phyloP scores from a whole-genome alignment of 2,329 filamentous ascomycete genomes.

The Nemania serpens region DNA sequence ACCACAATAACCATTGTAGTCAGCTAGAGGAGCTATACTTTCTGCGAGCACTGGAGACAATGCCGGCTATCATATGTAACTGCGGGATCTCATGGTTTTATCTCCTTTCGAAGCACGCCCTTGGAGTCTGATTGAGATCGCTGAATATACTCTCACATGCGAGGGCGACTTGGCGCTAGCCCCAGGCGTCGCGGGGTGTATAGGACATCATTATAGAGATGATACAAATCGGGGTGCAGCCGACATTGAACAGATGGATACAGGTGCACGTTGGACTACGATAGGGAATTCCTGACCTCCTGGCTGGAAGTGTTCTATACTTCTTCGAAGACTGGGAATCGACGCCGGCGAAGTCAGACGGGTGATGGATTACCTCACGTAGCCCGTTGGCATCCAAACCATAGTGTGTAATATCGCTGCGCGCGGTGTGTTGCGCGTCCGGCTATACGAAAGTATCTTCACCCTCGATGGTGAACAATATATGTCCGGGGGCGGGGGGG shows the following conservation, averaged over 20 bases:
- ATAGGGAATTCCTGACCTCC: slow-evolving; percentile 15
- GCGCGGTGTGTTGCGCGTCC: neutral
- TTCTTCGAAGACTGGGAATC: slow-evolving; percentile 27
- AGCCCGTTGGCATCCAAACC: neutral
- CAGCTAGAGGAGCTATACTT: slow-evolving; percentile 32
- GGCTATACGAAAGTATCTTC: neutral
- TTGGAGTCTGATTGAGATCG: slow-evolving; percentile 35
- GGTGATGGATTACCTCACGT: neutral
- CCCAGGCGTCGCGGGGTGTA: neutral
- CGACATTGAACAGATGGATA: slow-evolving; percentile 20
- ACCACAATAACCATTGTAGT: slow-evolving; percentile 33
- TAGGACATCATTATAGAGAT: slow-evolving; percentile 6
- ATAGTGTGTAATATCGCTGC: neutral
- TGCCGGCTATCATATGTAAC: slow-evolving; percentile 36
- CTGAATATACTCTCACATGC: slow-evolving; percentile 14
- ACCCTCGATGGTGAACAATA: neutral
- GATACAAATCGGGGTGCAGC: slow-evolving; percentile 6
- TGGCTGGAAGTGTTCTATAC: slow-evolving; percentile 16
- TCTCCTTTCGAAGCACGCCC: slow-evolving; percentile 33
- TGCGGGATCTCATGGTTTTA: slow-evolving; percentile 35
- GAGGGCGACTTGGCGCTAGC: neutral
- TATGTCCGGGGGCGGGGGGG: neutral
- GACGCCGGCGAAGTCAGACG: neutral
- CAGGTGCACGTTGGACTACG: slow-evolving; percentile 11
- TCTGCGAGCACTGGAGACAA: slow-evolving; percentile 28